A percentile compares a stretch with the other conserved stretches of the same genome.
Conservation (phyloP, 305 asterid species). For the Solanum hybrid region DNA sequence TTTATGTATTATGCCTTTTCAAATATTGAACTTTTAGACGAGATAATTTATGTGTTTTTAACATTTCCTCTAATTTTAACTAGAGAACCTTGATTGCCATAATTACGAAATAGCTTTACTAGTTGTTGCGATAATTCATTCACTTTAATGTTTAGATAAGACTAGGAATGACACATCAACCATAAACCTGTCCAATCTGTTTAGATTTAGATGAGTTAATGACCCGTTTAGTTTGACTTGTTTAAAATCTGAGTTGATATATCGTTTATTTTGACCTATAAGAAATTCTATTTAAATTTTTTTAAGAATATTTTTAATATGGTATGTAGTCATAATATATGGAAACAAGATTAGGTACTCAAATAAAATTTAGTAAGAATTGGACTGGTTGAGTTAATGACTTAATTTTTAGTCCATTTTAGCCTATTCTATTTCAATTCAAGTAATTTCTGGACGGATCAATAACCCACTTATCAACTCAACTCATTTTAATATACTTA, state of each 20-base stretch:
- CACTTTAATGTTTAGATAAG: not conserved
- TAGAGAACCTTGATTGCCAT: not conserved
- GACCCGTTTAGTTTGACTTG: not conserved
- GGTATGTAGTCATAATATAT: not conserved
- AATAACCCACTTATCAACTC: not conserved
- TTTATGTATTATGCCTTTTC: too few species aligned
- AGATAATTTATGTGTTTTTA: not conserved
- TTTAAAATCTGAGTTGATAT: not conserved
- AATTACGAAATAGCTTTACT: not conserved
- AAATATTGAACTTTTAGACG: not conserved
- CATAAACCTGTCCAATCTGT: not conserved
- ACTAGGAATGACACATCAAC: not conserved
- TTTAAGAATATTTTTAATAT: too few species aligned
- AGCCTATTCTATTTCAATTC: too few species aligned
- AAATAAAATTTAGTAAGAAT: too few species aligned
- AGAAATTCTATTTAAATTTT: too few species aligned
- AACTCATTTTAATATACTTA: too few species aligned
- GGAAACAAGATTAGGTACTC: not conserved
- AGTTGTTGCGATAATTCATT: not conserved
- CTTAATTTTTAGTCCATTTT: too few species aligned
- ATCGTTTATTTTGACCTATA: too few species aligned
- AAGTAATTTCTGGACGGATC: too few species aligned
- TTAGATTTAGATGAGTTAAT: not conserved
- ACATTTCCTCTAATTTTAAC: not conserved
- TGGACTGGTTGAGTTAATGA: too few species aligned